A percentile compares a stretch with the other conserved stretches of the same genome.
These are phyloP conservation scores for Durotheca rogersii DNA, from an alignment of 495 filamentous ascomycete species.

Conservation along the genomic window DNA sequence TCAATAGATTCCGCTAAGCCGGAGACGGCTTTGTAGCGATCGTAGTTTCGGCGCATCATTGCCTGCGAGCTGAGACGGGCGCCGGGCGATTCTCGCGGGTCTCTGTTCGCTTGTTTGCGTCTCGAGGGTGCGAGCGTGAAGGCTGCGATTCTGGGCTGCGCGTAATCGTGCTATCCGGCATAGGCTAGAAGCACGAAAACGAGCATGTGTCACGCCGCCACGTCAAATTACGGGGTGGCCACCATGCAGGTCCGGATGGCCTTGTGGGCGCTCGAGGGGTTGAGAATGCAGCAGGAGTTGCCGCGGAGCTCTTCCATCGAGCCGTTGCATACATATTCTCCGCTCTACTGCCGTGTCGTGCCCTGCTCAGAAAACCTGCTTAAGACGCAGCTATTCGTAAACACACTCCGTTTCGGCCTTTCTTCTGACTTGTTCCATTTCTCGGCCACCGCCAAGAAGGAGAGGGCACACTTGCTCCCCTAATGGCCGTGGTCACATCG, in stretches of 20 bases:
- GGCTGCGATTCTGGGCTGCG: not conserved
- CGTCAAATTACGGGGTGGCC: conserved; percentile 27
- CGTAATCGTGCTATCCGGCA: conserved; percentile 1
- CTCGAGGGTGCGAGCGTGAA: conserved; percentile 17
- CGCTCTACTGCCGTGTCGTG: conserved; percentile 4
- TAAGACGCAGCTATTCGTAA: too few relatives aligned
- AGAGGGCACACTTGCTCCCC: too few relatives aligned
- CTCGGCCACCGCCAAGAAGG: too few relatives aligned
- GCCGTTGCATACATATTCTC: conserved; percentile 7
- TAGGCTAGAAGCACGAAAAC: conserved; percentile 5
- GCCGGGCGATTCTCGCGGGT: too few relatives aligned
- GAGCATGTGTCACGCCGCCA: conserved; percentile 28
- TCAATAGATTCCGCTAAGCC: conserved; percentile 1
- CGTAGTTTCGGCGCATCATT: not conserved
- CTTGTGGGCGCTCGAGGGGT: conserved; percentile 12
- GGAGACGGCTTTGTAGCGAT: conserved; percentile 1
- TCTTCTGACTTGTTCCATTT: too few relatives aligned
- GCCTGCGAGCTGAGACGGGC: too few relatives aligned
- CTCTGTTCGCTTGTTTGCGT: conserved; percentile 6
- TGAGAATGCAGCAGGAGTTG: too few relatives aligned
- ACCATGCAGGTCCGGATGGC: conserved; percentile 35
- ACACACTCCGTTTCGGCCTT: too few relatives aligned
- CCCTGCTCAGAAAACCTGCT: too few relatives aligned
- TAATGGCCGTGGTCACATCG: too few relatives aligned
- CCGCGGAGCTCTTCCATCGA: conserved; percentile 1